Evolutionary conservation across 208 protist species (phyloP).

Genomic region (Trypanosoma vivax): DNA sequence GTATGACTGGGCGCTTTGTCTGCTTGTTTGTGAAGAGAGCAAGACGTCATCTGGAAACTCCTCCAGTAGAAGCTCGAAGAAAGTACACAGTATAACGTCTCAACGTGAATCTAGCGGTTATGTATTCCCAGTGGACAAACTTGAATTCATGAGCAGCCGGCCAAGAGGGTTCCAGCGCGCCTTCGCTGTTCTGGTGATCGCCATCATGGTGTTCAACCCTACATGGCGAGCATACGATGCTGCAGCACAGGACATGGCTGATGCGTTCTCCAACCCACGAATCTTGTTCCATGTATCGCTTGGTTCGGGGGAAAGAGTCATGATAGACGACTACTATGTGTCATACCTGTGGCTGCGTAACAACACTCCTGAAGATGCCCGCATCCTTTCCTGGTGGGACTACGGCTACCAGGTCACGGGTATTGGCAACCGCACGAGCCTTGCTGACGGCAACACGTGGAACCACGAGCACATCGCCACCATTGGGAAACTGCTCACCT

Average conservation of each 20-base stretch:
- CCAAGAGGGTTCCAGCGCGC: too few species aligned
- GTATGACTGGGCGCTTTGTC: too few species aligned
- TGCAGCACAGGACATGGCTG: background rate
- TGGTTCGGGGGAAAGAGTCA: conserved; percentile 24
- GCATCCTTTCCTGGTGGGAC: conserved; percentile 98
- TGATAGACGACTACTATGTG: conserved; percentile 97
- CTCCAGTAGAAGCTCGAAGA: too few species aligned
- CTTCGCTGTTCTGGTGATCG: background rate
- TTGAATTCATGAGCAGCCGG: too few species aligned
- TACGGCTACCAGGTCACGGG: conserved; percentile 98
- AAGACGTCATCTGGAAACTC: too few species aligned
- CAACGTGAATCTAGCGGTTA: too few species aligned
- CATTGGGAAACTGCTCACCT: conserved; percentile 89
- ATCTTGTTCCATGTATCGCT: conserved; percentile 2
- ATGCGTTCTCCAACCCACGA: background rate
- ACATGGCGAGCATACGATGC: background rate
- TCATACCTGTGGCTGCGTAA: conserved; percentile 94
- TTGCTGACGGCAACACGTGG: conserved; percentile 99
- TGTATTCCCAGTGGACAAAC: too few species aligned
- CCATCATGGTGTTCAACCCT: background rate
- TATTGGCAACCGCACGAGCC: conserved; percentile 93
- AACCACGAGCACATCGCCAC: conserved; percentile 98
- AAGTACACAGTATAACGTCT: too few species aligned
- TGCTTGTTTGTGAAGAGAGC: too few species aligned
- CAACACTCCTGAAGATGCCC: conserved; percentile 93